A percentile compares a stretch with the other conserved stretches of the same genome.
Evolutionary conservation across 1,284 basidiomycete genomes (phyloP).

Genomic region (Cerioporus squamosus): DNA sequence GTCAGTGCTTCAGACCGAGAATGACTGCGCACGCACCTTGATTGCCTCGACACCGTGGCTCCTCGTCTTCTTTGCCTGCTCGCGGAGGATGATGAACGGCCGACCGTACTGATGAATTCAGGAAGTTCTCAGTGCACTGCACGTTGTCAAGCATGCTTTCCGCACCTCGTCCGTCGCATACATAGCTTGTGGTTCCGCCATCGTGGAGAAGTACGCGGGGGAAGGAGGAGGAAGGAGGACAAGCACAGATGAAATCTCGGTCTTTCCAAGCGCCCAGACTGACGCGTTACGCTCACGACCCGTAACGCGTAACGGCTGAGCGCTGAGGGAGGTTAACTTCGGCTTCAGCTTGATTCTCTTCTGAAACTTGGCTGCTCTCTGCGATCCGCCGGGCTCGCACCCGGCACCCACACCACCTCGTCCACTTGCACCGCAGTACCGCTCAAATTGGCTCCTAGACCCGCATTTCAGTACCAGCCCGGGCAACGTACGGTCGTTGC

Average conservation of each 20-base stretch:
- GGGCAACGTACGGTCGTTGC: no score
- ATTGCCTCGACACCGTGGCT: conserved; percentile 96
- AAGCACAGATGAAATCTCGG: neutral
- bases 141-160: neutral
- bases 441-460: no score
- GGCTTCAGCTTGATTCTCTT: no score
- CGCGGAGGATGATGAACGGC: conserved; percentile 96
- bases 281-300: neutral
- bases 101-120: conserved; percentile 76
- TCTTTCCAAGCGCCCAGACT: neutral
- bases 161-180: conserved; percentile 91
- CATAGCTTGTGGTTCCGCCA: conserved; percentile 67
- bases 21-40: conserved; percentile 63
- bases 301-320: no score
- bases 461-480: no score
- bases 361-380: no score
- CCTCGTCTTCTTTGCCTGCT: conserved; percentile 95
- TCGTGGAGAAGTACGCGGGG: conserved; percentile 22
- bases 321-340: no score
- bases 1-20: neutral
- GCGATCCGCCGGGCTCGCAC: no score
- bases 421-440: no score
- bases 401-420: no score
- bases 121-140: neutral
- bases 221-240: no score